Base-by-base conservation (phyloP, 345 rosid genomes). In the Corymbia maculata region DNA sequence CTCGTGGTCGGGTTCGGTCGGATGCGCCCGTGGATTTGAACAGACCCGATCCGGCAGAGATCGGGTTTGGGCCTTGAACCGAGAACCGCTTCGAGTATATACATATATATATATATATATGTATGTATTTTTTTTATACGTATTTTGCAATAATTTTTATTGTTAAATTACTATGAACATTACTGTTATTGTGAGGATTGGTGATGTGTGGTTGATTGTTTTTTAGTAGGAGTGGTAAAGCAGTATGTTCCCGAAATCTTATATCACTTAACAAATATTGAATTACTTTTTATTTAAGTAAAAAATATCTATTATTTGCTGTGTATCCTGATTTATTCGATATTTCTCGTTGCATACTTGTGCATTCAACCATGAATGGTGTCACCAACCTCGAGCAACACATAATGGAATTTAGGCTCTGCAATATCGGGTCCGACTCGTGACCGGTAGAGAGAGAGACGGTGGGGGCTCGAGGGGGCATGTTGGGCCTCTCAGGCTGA, bases 351-450 rank as follows among this genome's bases (percentile, higher is more conserved):
- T 2, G 61, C 0, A 19, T 55, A 1, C 61, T 55, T 55, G 61
- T 22, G 61, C 61, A 51, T 51, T 51, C 6, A 51, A 51, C 19
- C 44, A 15, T 3, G 21, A 66, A 7, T 30, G 79, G 79, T 21
- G 6, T 8, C 3, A 11, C 19, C 21, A 2, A 8, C 79, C 79
- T 30, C 30, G 6, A 44, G 44, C 44, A 1, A 8, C 16, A 0
- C 68, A 3, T 28, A 2, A 4, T 7, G 7, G 4, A 12, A 28
- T 61, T 2, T 12, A 15, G 16, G 68, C 68, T 12, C 8, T 2
- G 15, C 7, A 6, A 28, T 7, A 26, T 24, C 6, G 14, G 11
- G 4, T 26, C 13, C 66, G 0, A 26, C 66, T 59, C 6, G 14
- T 6, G 7, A 13, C 7, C 30, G 14, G 13, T 11, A 8, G 4